Base-by-base conservation (phyloP, 2,329 filamentous ascomycete genomes). In the Pseudocercospora ulei region DNA sequence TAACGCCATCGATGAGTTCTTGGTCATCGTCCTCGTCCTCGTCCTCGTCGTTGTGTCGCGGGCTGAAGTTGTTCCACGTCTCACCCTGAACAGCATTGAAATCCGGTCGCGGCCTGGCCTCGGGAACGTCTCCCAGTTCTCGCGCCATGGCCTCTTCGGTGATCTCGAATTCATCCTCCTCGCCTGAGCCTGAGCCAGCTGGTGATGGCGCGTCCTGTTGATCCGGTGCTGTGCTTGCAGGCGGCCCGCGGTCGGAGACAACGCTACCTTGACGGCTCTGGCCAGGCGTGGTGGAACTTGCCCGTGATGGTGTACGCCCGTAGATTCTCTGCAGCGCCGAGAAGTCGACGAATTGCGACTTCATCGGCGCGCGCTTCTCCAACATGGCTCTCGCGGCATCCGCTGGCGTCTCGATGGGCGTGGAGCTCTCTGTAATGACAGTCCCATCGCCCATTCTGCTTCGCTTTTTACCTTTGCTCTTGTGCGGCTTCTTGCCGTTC, bases 341-440 rank as follows among this genome's bases (percentile, higher is more conserved):
- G 49, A 69, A 71, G 45, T 71, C 63, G 47, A 71, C 62, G 44
- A 63, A 56, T 23, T 59, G 61, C 63, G 54, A 67, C 66, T 6
- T 57, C 54, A 39, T 55, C 18, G 59, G 48, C 3, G 58, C 63
- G 13, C 64, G 56, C 55, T 66, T 66, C 48, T 64, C 59, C 26
- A 69, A 38, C 66, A 70, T 70, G 28, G 62, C 60, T 30, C 59
- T 51, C 12, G 57, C 62, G 1, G 66, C 66, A 22, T 70, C 67
- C 0, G 63, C 66, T 1, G 67, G 60, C 28, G 60, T 66, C 25
- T 60, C 54, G 23, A 59, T 54, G 1, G 63, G 64, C 8, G 62
- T 62, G 1, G 60, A 65, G 7, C 60, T 65, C 24, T 59, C 62
- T 7, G 51, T 54, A 3, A 67, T 56, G 5, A 68, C 56, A 18